Percentiles rank a stretch among this genome's conserved stretches.
Evolutionary conservation across 2,329 filamentous ascomycete genomes (phyloP).

Genomic region (Fusarium keratoplasticum): DNA sequence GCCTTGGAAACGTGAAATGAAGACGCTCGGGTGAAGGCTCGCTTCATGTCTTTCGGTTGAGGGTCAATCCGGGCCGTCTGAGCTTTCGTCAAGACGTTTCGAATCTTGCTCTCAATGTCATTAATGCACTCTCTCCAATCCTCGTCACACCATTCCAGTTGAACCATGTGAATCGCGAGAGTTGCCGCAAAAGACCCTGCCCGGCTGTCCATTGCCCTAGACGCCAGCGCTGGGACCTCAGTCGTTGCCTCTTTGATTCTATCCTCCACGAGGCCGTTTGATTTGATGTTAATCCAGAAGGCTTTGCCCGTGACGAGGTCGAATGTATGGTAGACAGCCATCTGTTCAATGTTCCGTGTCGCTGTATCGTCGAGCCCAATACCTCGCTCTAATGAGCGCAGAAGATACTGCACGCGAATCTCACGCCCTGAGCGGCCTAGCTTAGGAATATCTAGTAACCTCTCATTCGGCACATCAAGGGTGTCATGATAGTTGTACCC

Average conservation of each 20-base stretch:
- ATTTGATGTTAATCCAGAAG: constrained; percentile 25
- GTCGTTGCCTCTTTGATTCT: constrained; percentile 6
- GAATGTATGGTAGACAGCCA: constrained; percentile 28
- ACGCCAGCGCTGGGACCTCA: not conserved
- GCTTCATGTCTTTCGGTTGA: not conserved
- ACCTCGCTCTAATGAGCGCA: constrained; percentile 11
- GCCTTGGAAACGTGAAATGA: not conserved
- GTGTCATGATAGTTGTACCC: constrained; percentile 12
- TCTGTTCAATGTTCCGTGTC: constrained; percentile 18
- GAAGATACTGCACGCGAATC: constrained; percentile 11
- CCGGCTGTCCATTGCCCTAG: not conserved
- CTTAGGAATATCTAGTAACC: not conserved
- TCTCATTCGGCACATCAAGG: not conserved
- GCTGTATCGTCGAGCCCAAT: not conserved
- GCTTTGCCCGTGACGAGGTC: constrained; percentile 15
- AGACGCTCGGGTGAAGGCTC: not conserved
- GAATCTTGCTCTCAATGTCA: constrained; percentile 8
- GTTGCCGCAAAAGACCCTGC: constrained; percentile 3
- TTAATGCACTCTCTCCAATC: constrained; percentile 28
- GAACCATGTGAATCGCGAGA: constrained; percentile 5
- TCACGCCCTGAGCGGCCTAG: constrained; percentile 19
- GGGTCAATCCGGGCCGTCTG: constrained; percentile 7
- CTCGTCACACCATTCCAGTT: constrained; percentile 19
- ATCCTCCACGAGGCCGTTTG: constrained; percentile 7
- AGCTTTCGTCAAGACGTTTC: constrained; percentile 6